These are phyloP conservation scores for Xylariaceae sp. DNA, from an alignment of 2,329 filamentous ascomycete species.

Conservation along the genomic window DNA sequence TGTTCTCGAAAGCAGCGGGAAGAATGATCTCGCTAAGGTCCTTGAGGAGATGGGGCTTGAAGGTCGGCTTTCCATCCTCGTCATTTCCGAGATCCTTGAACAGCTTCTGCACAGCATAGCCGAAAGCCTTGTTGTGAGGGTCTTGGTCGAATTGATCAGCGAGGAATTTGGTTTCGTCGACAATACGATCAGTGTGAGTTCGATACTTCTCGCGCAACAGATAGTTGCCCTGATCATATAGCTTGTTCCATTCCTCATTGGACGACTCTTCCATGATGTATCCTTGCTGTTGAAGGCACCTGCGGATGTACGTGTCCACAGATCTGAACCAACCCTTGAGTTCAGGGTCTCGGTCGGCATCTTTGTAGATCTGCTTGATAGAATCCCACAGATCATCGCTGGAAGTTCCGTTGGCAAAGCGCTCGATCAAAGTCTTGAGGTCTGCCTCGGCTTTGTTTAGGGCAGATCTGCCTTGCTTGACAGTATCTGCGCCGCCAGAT, in stretches of 20 bases:
- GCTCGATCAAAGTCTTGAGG: slow-evolving; percentile 82
- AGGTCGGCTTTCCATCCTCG: slow-evolving; percentile 73
- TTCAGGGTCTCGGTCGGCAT: slow-evolving; percentile 82
- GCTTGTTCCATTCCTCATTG: slow-evolving; percentile 73
- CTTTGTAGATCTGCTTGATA: slow-evolving; percentile 78
- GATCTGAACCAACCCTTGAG: slow-evolving; percentile 85
- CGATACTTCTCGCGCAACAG: slow-evolving; percentile 87
- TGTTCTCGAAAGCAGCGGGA: slow-evolving; percentile 74
- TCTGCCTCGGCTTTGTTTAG: slow-evolving; percentile 73
- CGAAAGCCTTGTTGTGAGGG: slow-evolving; percentile 78
- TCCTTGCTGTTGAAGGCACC: slow-evolving; percentile 81
- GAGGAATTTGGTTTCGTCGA: slow-evolving; percentile 89
- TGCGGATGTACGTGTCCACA: slow-evolving; percentile 73
- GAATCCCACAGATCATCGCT: slow-evolving; percentile 80
- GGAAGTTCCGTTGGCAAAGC: slow-evolving; percentile 93
- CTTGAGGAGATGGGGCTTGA: slow-evolving; percentile 91
- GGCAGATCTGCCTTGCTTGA: slow-evolving; percentile 68
- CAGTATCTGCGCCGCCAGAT: slow-evolving; percentile 60
- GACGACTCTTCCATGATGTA: slow-evolving; percentile 82
- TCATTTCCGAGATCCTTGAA: slow-evolving; percentile 88
- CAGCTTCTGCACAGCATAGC: slow-evolving; percentile 70
- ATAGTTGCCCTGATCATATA: slow-evolving; percentile 82
- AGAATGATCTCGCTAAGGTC: slow-evolving; percentile 85
- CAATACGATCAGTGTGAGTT: slow-evolving; percentile 75
- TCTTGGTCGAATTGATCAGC: slow-evolving; percentile 87